Percentiles rank a stretch among this genome's conserved stretches.
Conservation (phyloP, 805 yeast species). For the Blastobotrys peoriensis region DNA sequence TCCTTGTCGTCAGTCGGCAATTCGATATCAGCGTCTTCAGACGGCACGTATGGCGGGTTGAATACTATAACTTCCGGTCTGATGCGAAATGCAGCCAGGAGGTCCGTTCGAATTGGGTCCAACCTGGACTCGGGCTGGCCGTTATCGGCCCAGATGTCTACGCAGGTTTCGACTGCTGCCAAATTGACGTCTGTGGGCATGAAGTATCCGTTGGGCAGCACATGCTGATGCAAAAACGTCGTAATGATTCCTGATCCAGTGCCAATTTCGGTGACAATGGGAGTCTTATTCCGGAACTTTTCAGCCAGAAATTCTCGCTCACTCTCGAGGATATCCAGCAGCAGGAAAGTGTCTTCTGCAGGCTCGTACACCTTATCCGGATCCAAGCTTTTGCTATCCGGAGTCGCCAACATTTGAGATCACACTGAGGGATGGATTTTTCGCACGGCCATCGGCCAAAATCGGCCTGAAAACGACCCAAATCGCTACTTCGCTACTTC, state of each 20-base stretch:
- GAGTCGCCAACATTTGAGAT: constrained; percentile 81
- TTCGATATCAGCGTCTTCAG: constrained; percentile 37
- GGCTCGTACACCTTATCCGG: constrained; percentile 86
- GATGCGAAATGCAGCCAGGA: constrained; percentile 29
- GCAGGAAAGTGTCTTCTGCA: constrained; percentile 82
- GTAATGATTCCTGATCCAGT: constrained; percentile 89
- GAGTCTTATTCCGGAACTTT: constrained; percentile 23
- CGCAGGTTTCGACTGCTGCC: constrained; percentile 56
- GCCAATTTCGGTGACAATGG: constrained; percentile 77
- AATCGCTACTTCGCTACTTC: constrained; percentile 1
- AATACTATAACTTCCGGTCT: constrained; percentile 65
- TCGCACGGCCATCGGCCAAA: too few species aligned
- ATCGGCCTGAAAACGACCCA: not conserved
- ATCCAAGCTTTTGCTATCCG: constrained; percentile 48
- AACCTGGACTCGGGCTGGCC: constrained; percentile 26
- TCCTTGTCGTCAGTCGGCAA: constrained; percentile 34
- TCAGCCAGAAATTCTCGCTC: constrained; percentile 37
- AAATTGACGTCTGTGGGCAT: constrained; percentile 79
- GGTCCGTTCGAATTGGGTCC: constrained; percentile 42
- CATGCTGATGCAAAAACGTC: constrained; percentile 59
- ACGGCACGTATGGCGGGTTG: constrained; percentile 97
- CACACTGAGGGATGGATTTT: too few species aligned
- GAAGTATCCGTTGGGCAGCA: constrained; percentile 48
- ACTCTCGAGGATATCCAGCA: constrained; percentile 72
- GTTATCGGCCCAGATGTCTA: constrained; percentile 37